These are phyloP conservation scores for Diplocarpon mali DNA, from an alignment of 2,329 filamentous ascomycete species.

Conservation along the genomic window DNA sequence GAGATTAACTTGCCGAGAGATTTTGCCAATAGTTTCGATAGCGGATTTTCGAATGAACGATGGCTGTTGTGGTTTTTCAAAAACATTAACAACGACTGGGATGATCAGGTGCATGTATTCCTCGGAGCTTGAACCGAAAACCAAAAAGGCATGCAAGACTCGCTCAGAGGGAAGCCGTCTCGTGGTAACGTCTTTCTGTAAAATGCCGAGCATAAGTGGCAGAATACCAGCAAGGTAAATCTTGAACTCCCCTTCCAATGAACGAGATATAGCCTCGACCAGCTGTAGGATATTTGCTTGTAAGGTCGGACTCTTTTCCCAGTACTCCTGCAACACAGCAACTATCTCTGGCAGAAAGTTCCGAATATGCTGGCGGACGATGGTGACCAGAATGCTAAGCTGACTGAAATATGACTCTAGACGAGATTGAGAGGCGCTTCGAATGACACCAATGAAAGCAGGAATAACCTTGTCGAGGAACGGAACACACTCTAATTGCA, in stretches of 20 bases:
- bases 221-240: constrained; percentile 83
- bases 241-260: constrained; percentile 95
- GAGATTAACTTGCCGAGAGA: constrained; percentile 92
- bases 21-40: constrained; percentile 88
- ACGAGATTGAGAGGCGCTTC: constrained; percentile 63
- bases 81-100: constrained; percentile 85
- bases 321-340: constrained; percentile 78
- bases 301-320: constrained; percentile 68
- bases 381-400: constrained; percentile 81
- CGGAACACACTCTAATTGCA: constrained; percentile 90
- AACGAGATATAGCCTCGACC: constrained; percentile 86
- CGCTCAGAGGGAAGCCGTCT: constrained; percentile 77
- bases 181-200: constrained; percentile 71
- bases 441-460: constrained; percentile 82
- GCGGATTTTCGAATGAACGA: constrained; percentile 71
- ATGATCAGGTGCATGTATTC: constrained; percentile 99
- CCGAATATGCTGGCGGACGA: constrained; percentile 92
- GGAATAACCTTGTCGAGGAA: constrained; percentile 92
- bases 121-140: constrained; percentile 90
- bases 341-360: constrained; percentile 84
- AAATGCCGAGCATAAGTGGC: constrained; percentile 84
- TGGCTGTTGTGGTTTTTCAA: constrained; percentile 79
- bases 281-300: constrained; percentile 87
- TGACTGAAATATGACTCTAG: constrained; percentile 98
- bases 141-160: constrained; percentile 87